Evolutionary conservation across 768 basidiomycete species (phyloP), one percentile per base, ranked within the genome.

Genomic region (Peribolospora kevripleyi): DNA sequence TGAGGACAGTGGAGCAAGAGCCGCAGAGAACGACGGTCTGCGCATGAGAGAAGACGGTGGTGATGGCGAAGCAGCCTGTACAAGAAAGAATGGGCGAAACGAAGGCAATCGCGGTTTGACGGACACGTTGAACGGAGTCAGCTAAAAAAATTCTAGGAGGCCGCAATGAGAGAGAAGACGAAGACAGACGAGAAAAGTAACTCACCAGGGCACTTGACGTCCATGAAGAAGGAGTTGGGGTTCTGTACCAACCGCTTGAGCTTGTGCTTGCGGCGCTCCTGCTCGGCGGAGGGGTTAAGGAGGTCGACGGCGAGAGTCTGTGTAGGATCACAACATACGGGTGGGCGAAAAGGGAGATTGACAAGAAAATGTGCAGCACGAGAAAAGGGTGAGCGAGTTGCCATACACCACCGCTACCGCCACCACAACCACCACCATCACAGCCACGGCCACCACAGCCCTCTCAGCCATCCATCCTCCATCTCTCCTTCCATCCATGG

Each of bases 221-320:
- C 93, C 93, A 98, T 97, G 74, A 97, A 97, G 74, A 85, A 97
- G 42, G 91, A 97, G 73, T 95, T 87, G 61, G 93, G 93, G 53
- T 81, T 81, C 72, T 95, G 93, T 63, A 98, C 93, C 64, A 97
- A 81, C 69, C 88, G 82, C 78, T 98, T 97, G 70, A 95, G 84
- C 77, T 97, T 59, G 82, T 97, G 91, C 70, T 79, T 81, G 70
- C 75, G 80, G 70, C 73, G 80, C 73, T 91, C 84, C 64, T 77
- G 70, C 68, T 86, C 84, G 62, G 77, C 70, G 57, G 86, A 82
- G 63, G 87, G 91, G 80, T 97, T 84, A 70, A 97, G 81, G 70
- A 98, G 82, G 72, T 98, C 93, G 69, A 93, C 70, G 70, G 86
- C 87, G 74, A 97, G 86, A 77, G 85, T 76, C 90, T 91, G 57